Conservation (phyloP, 2,329 filamentous ascomycete species). For the Aspergillus sp. region DNA sequence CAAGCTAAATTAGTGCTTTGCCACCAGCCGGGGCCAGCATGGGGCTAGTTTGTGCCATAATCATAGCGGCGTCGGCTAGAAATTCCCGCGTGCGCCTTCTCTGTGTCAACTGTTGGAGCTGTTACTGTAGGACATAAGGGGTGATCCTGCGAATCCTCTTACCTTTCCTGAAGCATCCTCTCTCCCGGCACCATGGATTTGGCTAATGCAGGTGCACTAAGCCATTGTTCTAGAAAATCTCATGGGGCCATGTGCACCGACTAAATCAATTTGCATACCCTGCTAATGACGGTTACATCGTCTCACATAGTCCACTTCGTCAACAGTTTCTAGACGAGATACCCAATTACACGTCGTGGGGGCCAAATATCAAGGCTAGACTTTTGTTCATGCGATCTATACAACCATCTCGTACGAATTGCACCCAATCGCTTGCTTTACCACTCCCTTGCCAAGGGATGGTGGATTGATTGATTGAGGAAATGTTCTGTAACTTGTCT, state of each 20-base stretch:
- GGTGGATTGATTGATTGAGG: background rate
- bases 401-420: background rate
- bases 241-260: too few relatives aligned
- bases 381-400: background rate
- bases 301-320: background rate
- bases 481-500: background rate
- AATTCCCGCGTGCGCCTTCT: background rate
- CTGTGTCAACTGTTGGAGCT: background rate
- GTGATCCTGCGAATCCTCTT: background rate
- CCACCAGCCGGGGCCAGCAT: background rate
- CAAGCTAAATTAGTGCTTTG: background rate
- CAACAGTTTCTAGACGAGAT: background rate
- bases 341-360: background rate
- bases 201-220: background rate
- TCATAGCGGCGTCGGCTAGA: background rate
- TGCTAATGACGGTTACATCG: background rate
- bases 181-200: background rate
- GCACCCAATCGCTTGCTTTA: background rate
- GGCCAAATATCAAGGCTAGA: background rate
- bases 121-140: background rate
- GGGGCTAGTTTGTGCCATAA: background rate
- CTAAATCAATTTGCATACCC: too few relatives aligned
- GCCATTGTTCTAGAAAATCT: too few relatives aligned
- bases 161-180: background rate
- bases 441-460: background rate